Percentiles rank a stretch among this genome's conserved stretches.
These are phyloP conservation scores for Borovskyia barvae DNA, from an alignment of 208 protist genomes.

Conservation along the genomic window DNA sequence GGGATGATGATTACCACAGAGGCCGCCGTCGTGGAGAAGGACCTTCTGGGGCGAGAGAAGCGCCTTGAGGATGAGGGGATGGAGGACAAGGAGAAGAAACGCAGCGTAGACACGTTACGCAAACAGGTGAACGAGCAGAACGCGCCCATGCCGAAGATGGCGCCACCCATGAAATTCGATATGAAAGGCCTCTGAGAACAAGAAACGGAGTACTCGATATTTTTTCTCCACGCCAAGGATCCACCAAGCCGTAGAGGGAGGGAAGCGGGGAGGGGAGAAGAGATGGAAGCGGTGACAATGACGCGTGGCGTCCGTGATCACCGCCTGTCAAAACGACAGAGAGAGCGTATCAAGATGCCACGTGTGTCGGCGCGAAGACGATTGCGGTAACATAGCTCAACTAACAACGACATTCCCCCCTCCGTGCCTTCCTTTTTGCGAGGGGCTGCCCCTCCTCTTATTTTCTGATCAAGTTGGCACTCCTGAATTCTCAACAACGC, in stretches of 20 bases:
- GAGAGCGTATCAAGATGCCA: no score
- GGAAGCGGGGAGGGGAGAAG: no score
- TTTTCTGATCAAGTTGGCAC: no score
- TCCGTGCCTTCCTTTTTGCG: no score
- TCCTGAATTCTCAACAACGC: not conserved
- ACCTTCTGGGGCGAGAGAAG: constrained; percentile 41
- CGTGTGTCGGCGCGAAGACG: no score
- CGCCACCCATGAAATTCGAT: constrained; percentile 85
- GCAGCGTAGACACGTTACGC: constrained; percentile 63
- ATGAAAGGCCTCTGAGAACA: constrained; percentile 75
- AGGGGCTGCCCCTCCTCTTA: no score
- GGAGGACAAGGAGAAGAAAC: constrained; percentile 77
- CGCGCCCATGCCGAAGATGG: constrained; percentile 78
- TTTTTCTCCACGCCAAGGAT: not conserved
- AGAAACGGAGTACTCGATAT: not conserved
- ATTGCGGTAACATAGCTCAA: no score
- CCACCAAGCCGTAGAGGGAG: not conserved
- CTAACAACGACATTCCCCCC: no score
- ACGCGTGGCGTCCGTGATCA: no score
- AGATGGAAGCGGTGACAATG: no score
- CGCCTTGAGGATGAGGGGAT: constrained; percentile 83
- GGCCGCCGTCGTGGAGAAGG: constrained; percentile 93
- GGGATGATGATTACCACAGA: constrained; percentile 99
- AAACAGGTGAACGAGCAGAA: constrained; percentile 78
- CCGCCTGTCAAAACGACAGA: no score